A percentile compares a stretch with the other conserved stretches of the same genome.
These are phyloP conservation scores for Tirmania nivea DNA, from an alignment of 495 filamentous ascomycete species.

Conservation along the genomic window DNA sequence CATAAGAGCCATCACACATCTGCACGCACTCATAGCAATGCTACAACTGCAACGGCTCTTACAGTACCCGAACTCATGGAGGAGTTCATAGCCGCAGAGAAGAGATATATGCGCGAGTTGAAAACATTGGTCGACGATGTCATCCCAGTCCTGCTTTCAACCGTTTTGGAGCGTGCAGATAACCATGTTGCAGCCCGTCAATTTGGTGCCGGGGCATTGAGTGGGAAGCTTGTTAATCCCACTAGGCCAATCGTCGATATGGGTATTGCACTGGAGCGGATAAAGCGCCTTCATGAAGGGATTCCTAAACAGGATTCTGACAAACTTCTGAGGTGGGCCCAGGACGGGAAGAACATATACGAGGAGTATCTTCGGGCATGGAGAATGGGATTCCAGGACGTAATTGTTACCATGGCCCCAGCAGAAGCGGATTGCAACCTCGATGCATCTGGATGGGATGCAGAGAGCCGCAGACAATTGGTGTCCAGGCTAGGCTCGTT, in stretches of 20 bases:
- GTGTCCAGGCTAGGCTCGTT: slow-evolving; percentile 4
- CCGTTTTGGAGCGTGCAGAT: slow-evolving; percentile 50
- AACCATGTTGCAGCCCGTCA: slow-evolving; percentile 21
- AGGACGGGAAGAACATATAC: slow-evolving; percentile 54
- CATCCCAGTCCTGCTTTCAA: slow-evolving; percentile 72
- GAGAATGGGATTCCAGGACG: slow-evolving; percentile 85
- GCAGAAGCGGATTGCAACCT: slow-evolving; percentile 16
- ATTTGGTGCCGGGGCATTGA: slow-evolving; percentile 25
- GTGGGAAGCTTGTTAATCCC: slow-evolving; percentile 34
- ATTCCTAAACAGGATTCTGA: slow-evolving; percentile 50
- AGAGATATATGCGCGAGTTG: slow-evolving; percentile 78
- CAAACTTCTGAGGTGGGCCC: slow-evolving; percentile 58
- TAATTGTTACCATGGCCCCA: slow-evolving; percentile 80
- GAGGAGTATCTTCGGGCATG: slow-evolving; percentile 73
- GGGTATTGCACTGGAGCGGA: slow-evolving; percentile 69
- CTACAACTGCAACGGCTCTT: slow-evolving; percentile 27
- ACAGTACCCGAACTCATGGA: slow-evolving; percentile 31
- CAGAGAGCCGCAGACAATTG: slow-evolving; percentile 13
- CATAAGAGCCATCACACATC: slow-evolving; percentile 32
- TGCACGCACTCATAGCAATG: slow-evolving; percentile 34
- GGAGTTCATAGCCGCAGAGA: slow-evolving; percentile 65
- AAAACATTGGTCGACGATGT: slow-evolving; percentile 90
- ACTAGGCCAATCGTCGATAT: slow-evolving; percentile 85
- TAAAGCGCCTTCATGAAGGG: slow-evolving; percentile 56
- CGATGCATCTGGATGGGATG: neutral